Conservation (phyloP, 2,329 filamentous ascomycete genomes). For the Amesomyces nigricolor region DNA sequence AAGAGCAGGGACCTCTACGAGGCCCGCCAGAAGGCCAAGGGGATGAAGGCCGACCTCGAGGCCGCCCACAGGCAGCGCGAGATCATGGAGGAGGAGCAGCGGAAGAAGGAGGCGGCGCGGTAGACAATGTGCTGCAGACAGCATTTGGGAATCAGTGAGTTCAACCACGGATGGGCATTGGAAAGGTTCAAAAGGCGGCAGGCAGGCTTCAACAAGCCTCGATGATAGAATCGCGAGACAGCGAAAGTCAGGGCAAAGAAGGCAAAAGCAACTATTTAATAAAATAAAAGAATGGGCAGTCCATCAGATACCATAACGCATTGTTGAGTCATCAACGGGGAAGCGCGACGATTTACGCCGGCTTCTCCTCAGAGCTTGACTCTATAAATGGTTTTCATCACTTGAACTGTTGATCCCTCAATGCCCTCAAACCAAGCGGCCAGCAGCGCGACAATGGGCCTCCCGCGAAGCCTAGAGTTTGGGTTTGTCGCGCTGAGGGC, state of each 20-base stretch:
- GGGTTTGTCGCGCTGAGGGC: conserved; percentile 16
- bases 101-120: conserved; percentile 36
- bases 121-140: neutral
- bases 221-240: neutral
- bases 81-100: conserved; percentile 54
- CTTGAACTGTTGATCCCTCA: conserved; percentile 48
- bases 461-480: conserved; percentile 36
- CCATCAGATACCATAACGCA: conserved; percentile 39
- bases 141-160: neutral
- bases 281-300: conserved; percentile 23
- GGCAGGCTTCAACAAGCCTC: conserved; percentile 22
- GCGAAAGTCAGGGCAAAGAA: neutral
- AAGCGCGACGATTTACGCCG: conserved; percentile 33
- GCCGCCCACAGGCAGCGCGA: conserved; percentile 58
- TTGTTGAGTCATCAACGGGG: conserved; percentile 41
- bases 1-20: conserved; percentile 83
- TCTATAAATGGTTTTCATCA: conserved; percentile 95
- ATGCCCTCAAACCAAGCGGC: conserved; percentile 27
- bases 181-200: neutral
- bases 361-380: conserved; percentile 87
- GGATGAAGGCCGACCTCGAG: conserved; percentile 76
- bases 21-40: conserved; percentile 83
- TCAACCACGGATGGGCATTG: conserved; percentile 12
- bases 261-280: conserved; percentile 13
- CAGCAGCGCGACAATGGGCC: conserved; percentile 26